Conservation (phyloP, 495 filamentous ascomycete species). For the Penicillium dipodomyicola region DNA sequence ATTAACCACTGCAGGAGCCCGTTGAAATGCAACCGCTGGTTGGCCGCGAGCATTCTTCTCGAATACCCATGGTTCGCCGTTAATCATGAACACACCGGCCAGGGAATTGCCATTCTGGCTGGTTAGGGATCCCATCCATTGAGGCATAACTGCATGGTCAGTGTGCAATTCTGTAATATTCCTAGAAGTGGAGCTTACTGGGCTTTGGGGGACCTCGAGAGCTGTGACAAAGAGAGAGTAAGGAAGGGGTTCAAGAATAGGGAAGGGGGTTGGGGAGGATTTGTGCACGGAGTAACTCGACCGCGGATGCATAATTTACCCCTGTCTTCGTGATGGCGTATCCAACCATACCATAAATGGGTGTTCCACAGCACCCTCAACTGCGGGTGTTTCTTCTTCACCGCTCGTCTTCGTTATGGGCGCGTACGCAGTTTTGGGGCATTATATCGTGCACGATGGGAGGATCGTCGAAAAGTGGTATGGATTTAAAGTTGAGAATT, state of each 20-base stretch:
- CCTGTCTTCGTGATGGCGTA: not conserved
- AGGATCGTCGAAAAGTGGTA: not conserved
- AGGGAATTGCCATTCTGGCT: conserved; percentile 4
- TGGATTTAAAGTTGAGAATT: not conserved
- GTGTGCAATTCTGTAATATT: not conserved
- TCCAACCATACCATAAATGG: not conserved
- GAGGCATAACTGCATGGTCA: conserved; percentile 5
- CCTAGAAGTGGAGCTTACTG: not conserved
- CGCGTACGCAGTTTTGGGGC: not conserved
- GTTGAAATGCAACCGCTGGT: conserved; percentile 4
- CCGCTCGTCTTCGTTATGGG: not conserved
- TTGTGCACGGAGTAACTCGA: no score
- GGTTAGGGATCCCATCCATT: conserved; percentile 8
- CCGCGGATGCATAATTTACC: no score
- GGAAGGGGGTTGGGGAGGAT: not conserved
- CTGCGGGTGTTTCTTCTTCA: not conserved
- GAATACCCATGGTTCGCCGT: conserved; percentile 12
- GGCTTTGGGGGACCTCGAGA: not conserved
- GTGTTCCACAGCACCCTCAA: not conserved
- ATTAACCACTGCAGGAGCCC: conserved; percentile 11
- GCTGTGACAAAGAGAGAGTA: not conserved
- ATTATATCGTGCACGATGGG: not conserved
- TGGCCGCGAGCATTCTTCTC: conserved; percentile 6
- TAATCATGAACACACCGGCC: conserved; percentile 11
- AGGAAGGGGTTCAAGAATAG: not conserved